phyloP scores from a whole-genome alignment of 1,139 yeast genomes.

The Saccharomycopsis hybrid region DNA sequence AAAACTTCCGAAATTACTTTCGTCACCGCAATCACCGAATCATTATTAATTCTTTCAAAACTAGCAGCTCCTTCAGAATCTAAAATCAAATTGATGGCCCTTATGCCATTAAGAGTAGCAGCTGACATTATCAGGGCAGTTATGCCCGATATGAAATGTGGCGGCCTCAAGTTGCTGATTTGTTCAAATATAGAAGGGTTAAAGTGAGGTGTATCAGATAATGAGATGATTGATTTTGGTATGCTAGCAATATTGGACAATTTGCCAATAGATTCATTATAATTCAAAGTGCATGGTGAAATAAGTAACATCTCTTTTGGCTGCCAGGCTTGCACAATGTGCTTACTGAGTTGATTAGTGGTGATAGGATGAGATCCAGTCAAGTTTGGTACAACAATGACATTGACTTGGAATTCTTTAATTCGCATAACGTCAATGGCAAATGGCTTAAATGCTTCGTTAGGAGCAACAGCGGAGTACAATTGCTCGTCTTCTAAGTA shows the following conservation, averaged over 20 bases:
- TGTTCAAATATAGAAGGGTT: too few species aligned
- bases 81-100: conserved; percentile 8
- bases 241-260: background rate
- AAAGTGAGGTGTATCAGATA: too few species aligned
- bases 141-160: conserved; percentile 49
- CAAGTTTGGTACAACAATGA: conserved; percentile 16
- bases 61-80: conserved; percentile 18
- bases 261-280: conserved; percentile 14
- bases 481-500: conserved; percentile 45
- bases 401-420: conserved; percentile 25
- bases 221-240: too few species aligned
- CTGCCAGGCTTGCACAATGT: background rate
- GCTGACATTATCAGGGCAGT: conserved; percentile 38
- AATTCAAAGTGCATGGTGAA: conserved; percentile 18
- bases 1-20: background rate
- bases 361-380: conserved; percentile 15
- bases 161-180: conserved; percentile 36
- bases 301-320: conserved; percentile 11
- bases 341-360: conserved; percentile 14
- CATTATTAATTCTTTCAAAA: conserved; percentile 17
- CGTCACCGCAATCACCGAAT: conserved; percentile 3
- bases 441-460: conserved; percentile 15
- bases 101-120: conserved; percentile 14
- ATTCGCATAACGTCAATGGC: conserved; percentile 23
- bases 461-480: conserved; percentile 31